Conservation (phyloP, 495 filamentous ascomycete species). For the Usnea hakonensis region DNA sequence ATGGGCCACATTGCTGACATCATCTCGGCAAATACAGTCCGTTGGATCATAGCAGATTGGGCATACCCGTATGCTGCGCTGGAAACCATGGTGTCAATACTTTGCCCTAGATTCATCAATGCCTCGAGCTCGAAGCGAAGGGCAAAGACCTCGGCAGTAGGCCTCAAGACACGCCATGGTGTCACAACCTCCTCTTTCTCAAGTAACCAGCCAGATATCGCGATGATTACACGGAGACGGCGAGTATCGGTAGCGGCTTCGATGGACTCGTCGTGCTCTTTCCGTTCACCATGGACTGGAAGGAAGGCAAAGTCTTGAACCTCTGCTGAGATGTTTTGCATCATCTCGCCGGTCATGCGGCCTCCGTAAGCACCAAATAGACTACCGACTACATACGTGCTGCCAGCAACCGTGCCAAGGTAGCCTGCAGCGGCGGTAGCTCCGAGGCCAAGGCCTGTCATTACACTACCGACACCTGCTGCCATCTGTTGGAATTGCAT, state of each 20-base stretch:
- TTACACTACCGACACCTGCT: conserved; percentile 72
- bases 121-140: conserved; percentile 78
- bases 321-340: conserved; percentile 80
- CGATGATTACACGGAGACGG: conserved; percentile 72
- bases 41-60: conserved; percentile 66
- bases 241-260: conserved; percentile 40
- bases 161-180: conserved; percentile 69
- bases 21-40: conserved; percentile 69
- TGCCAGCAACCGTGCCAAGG: conserved; percentile 70
- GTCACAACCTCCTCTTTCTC: conserved; percentile 58
- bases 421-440: conserved; percentile 71
- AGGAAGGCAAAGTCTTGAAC: conserved; percentile 86
- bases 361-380: conserved; percentile 88
- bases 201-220: conserved; percentile 75
- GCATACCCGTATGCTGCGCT: conserved; percentile 71
- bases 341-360: conserved; percentile 74
- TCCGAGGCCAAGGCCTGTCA: conserved; percentile 74
- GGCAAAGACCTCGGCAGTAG: conserved; percentile 68
- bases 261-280: conserved; percentile 33
- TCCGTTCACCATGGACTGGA: conserved; percentile 48
- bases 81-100: conserved; percentile 65
- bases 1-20: conserved; percentile 69
- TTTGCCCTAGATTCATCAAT: conserved; percentile 66
- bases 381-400: conserved; percentile 66
- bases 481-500: conserved; percentile 38